Evolutionary conservation across 1,139 yeast genomes (phyloP), one percentile per base, ranked within the genome.

Genomic region (Yamadazyma dushanensis): DNA sequence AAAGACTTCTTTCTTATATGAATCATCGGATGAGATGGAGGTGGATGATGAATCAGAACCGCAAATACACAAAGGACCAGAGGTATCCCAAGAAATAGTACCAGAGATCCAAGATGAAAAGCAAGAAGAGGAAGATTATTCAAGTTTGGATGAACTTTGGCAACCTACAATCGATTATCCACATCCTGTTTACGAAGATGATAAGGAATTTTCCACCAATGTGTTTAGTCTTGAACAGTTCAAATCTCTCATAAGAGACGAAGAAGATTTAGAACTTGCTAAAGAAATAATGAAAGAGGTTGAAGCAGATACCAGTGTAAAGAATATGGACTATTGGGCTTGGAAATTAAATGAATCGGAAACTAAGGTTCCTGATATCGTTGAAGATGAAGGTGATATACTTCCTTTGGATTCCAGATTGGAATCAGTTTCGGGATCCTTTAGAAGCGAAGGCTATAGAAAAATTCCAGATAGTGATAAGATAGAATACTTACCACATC

Each of bases 401-500:
- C 55, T 19, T 8, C 54, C 57, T 19, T 61, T 62, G 51, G 69
- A 59, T 36, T 45, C 50, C 14, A 57, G 61, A 11, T 63, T 78
- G 31, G 73, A 67, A 35, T 77, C 76, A 30, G 34, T 46, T 0
- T 64, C 82, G 0, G 89, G 89, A 1, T 70, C 88, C 1, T 84
- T 86, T 53, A 76, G 79, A 51, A 80, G 90, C 31, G 79, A 82
- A 40, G 96, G 96, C 0, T 87, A 82, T 54, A 63, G 64, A 35
- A 85, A 84, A 56, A 80, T 88, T 26, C 76, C 83, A 0, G 96
- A 88, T 47, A 70, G 77, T 0, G 75, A 80, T 35, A 90, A 90
- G 55, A 66, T 77, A 8, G 84, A 78, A 40, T 90, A 88, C 51
- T 67, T 90, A 37, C 94, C 95, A 3, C 96, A 89, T 57, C 58